Percentiles rank a stretch among this genome's conserved stretches.
phyloP scores from a whole-genome alignment of 108 stramenopile genomes.

The Discostella stelligeroides region DNA sequence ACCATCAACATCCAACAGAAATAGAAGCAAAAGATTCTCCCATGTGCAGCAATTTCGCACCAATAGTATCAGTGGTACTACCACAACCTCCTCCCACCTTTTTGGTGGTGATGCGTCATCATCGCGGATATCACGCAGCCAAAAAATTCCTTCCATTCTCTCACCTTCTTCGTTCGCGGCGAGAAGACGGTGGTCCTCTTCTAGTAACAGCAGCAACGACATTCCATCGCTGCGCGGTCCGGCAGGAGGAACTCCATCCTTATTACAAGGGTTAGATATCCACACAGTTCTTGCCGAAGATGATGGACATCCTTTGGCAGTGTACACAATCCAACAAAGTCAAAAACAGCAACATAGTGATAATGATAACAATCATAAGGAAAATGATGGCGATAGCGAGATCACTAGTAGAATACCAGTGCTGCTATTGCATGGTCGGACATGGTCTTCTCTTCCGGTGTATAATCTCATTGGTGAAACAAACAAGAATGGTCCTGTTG shows the following conservation, averaged over 20 bases:
- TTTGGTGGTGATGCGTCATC: no score
- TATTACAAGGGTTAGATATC: slow-evolving; percentile 73
- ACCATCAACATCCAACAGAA: neutral
- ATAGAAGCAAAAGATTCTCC: neutral
- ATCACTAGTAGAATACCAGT: slow-evolving; percentile 52
- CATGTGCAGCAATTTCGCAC: neutral
- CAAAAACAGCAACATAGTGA: no score
- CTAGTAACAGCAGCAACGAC: neutral
- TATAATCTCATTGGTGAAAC: slow-evolving; percentile 63
- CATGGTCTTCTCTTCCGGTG: slow-evolving; percentile 89
- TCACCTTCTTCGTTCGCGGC: no score
- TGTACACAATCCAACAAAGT: slow-evolving; percentile 57
- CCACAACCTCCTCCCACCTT: no score
- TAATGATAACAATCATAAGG: slow-evolving; percentile 15
- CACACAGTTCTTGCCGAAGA: slow-evolving; percentile 64
- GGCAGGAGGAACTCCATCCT: slow-evolving; percentile 2
- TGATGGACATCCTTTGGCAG: slow-evolving; percentile 76
- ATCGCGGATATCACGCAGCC: no score
- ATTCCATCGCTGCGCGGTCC: slow-evolving; percentile 12
- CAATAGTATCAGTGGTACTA: no score
- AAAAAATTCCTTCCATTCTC: no score
- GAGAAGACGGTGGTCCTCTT: no score
- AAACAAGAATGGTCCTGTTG: no score
- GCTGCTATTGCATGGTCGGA: slow-evolving; percentile 82
- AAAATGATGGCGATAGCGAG: neutral